Evolutionary conservation across 352 stramenopile species (phyloP), one percentile per base, ranked within the genome.

Genomic region (Phytophthora agathidicida): DNA sequence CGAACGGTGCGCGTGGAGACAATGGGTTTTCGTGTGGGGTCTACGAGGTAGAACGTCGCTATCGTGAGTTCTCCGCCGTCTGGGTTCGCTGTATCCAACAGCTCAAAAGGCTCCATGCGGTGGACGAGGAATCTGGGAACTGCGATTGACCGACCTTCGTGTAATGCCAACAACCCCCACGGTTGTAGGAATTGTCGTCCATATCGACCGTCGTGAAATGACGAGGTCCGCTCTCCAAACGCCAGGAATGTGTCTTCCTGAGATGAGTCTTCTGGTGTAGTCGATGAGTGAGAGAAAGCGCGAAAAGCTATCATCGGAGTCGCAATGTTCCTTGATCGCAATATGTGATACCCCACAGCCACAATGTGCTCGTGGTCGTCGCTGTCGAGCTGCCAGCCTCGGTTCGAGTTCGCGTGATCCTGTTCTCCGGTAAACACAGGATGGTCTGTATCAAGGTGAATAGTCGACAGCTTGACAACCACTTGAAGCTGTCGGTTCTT

Each of bases 201-300:
- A 27, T 64, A 64, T 5, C 20, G 36, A 8, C 46, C 46, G 19
- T 24, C 7, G 31, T 57, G 39, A 24, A 44, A 64, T 13, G 32
- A 27, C 3, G 55, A 64, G 9, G 55, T 64, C 17, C 37, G 49
- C 36, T 64, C 55, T 35, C 55, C 55, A 48, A 58, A 64, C 2
- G 55, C 45, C 5, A 58, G 36, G 30, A 64, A 64, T 1, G 16
- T 17, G 13, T 44, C 38, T 52, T 58, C 37, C 20, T 64, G 55
- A 1, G 55, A 35, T 7, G 36, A 5, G 27, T 46, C 47, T 39
- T 38, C 30, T 1, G n/a, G 7, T 19, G 36, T 38, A 23, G 33
- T 36, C 2, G 38, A 19, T 7, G 5, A 35, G 26, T 64, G 55
- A 13, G 45, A 28, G 41, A 64, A 58, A 11, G 55, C 37, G 11